Evolutionary conservation across 768 basidiomycete species (phyloP), one percentile per base, ranked within the genome.

Genomic region (Pholiota microspora): DNA sequence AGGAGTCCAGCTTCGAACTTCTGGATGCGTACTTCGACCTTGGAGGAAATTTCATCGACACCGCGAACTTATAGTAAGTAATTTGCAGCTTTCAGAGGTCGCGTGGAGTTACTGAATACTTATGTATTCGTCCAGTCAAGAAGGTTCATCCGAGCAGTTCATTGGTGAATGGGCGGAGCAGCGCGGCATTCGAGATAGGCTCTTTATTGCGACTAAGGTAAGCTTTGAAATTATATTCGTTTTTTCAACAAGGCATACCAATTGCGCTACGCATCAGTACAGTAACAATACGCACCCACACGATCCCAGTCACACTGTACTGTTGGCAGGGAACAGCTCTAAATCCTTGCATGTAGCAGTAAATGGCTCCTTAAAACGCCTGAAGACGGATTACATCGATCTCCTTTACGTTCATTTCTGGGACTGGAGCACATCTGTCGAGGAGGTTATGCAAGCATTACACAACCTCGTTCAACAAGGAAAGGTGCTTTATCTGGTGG

Each of bases 381-480:
- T 82, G 1, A 65, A 73, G 29, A 79, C 75, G 0, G 59, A 63
- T 6, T 78, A 78, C 49, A 75, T 79, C 55, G 80, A 82, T 54
- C 62, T 80, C 38, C 64, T 77, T 10, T 78, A 78, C 60, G 35
- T 77, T 1, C 75, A 78, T 52, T 75, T 71, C 69, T 80, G 81
- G 81, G 82, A 84, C 60, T 82, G 71, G 58, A 64, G 72, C 15
- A 80, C 79, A 7, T 68, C 71, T 5, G 71, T 85, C 44, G 77
- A 79, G 59, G 84, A 86, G 65, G 66, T 84, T 32, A 83, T 86
- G 81, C 71, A 76, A 44, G 64, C 70, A 4, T 67, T 87, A 4
- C 79, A 86, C 57, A 70, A 71, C 13, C 72, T 85, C 32, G 78
- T 85, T 36, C 61, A 67, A 7, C 61, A 70, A 25, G 77, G 84